Conservation (phyloP, 768 basidiomycete species). For the Fistulinella prunicolor region DNA sequence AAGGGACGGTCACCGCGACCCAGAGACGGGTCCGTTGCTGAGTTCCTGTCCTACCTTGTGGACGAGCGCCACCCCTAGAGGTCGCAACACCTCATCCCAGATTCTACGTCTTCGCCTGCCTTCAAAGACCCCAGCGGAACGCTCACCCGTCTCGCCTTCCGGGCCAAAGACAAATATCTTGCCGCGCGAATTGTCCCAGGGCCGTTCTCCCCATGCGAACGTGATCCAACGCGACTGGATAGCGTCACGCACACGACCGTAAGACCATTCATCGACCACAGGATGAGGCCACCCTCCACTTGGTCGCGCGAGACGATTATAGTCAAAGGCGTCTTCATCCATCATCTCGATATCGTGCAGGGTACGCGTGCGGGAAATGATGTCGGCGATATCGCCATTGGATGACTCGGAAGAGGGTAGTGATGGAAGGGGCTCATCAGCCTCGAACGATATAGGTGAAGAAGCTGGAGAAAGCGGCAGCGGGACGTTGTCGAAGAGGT, state of each 20-base stretch:
- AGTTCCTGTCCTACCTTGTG: constrained; percentile 75
- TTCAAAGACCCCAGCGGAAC: constrained; percentile 61
- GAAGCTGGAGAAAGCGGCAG: constrained; percentile 41
- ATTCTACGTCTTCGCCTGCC: constrained; percentile 54
- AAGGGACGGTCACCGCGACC: constrained; percentile 17
- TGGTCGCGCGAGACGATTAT: constrained; percentile 8
- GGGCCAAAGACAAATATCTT: constrained; percentile 80
- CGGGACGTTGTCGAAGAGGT: constrained; percentile 75
- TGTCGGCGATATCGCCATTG: constrained; percentile 15
- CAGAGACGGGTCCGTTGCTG: constrained; percentile 57
- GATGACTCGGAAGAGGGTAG: constrained; percentile 31
- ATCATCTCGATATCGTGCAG: constrained; percentile 28
- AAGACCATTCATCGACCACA: constrained; percentile 65
- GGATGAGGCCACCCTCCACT: constrained; percentile 51
- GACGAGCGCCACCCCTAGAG: constrained; percentile 61
- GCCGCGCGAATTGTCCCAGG: constrained; percentile 56
- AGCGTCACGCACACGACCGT: constrained; percentile 62
- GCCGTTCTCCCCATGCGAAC: constrained; percentile 70
- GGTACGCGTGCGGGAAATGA: constrained; percentile 16
- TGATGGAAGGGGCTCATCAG: constrained; percentile 31
- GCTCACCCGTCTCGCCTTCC: constrained; percentile 77
- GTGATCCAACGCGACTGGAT: constrained; percentile 74
- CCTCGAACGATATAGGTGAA: constrained; percentile 33
- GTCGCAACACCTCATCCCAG: constrained; percentile 67
- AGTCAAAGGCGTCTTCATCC: constrained; percentile 22